Evolutionary conservation across 75 land plant species (phyloP), one percentile per base, ranked within the genome.

Genomic region (Chamaecyparis obtusa): DNA sequence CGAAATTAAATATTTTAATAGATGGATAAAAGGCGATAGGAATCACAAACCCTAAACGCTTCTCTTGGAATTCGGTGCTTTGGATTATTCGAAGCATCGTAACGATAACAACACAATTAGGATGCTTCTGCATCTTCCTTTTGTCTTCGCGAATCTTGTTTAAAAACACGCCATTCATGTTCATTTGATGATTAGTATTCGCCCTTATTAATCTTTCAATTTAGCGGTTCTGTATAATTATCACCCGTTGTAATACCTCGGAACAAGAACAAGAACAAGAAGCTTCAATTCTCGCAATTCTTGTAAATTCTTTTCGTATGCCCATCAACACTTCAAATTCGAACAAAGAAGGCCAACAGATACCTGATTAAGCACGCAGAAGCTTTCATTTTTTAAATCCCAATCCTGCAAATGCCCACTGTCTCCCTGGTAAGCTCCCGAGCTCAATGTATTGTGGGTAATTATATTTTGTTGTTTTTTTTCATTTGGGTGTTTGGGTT

Each of bases 71-170:
- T 64, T 64, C n/a, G 69, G 69, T 64, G 69, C n/a, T 64, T 64
- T 64, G 76, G 76, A 74, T 74, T 74, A 74, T 74, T 74, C 76
- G 36, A 10, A 33, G 76, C 36, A 74, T 32, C 5, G 1, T 33
- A 9, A 74, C 13, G 33, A 74, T 32, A 74, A 32, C 7, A 32
- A 74, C 33, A 74, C 76, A 30, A 71, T 30, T 71, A 11, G 9
- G 75, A 71, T 71, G 75, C 75, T 71, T 74, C 76, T 74, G 76
- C 76, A 74, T 74, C 76, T 74, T 74, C 76, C 33, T 71, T n/a
- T 74, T 74, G n/a, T 1, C 36, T 33, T 74, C 35, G 32, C 75
- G 27, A 32, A 74, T 32, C 36, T 74, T 33, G 14, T n/a, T 71
- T 24, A 74, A 33, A 30, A 32, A 3, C 76, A 33, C 9, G 13